Evolutionary conservation across 768 basidiomycete species (phyloP).

Genomic region (Zangia roseola): DNA sequence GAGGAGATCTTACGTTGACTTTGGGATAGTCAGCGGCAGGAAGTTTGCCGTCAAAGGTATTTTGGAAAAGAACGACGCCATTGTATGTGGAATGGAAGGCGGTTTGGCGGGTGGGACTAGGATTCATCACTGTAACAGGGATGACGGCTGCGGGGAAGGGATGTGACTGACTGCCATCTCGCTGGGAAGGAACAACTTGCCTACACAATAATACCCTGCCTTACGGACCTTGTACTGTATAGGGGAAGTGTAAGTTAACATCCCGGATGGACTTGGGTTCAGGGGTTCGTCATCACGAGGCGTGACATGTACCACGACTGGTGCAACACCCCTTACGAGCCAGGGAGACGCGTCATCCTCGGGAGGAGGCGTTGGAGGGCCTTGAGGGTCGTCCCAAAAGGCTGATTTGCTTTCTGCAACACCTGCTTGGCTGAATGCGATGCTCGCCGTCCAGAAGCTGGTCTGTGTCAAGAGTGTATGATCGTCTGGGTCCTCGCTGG

Average conservation of each 20-base stretch:
- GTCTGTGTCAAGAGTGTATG: constrained; percentile 66
- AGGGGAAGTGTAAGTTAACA: constrained; percentile 60
- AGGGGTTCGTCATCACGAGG: constrained; percentile 29
- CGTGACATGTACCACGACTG: constrained; percentile 7
- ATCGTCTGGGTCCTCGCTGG: constrained; percentile 49
- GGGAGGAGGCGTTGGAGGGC: constrained; percentile 55
- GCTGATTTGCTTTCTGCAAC: constrained; percentile 15
- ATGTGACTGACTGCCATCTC: background rate
- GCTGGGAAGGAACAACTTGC: constrained; percentile 46
- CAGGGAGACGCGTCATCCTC: constrained; percentile 50
- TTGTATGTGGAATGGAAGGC: constrained; percentile 74
- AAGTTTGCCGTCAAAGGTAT: constrained; percentile 84
- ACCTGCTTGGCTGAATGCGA: constrained; percentile 52
- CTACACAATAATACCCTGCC: constrained; percentile 96
- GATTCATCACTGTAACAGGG: constrained; percentile 77
- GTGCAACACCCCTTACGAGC: constrained; percentile 31
- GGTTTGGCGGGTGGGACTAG: constrained; percentile 34
- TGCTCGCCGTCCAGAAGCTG: constrained; percentile 84
- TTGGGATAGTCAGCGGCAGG: constrained; percentile 96
- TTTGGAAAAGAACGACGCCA: constrained; percentile 81
- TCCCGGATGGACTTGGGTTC: constrained; percentile 50
- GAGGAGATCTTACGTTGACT: constrained; percentile 69
- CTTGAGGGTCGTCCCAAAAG: constrained; percentile 60
- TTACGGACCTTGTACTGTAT: constrained; percentile 82
- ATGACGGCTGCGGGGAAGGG: constrained; percentile 61